Evolutionary conservation across 208 protist species (phyloP), one percentile per base, ranked within the genome.

Genomic region (Hexamita inflata): DNA sequence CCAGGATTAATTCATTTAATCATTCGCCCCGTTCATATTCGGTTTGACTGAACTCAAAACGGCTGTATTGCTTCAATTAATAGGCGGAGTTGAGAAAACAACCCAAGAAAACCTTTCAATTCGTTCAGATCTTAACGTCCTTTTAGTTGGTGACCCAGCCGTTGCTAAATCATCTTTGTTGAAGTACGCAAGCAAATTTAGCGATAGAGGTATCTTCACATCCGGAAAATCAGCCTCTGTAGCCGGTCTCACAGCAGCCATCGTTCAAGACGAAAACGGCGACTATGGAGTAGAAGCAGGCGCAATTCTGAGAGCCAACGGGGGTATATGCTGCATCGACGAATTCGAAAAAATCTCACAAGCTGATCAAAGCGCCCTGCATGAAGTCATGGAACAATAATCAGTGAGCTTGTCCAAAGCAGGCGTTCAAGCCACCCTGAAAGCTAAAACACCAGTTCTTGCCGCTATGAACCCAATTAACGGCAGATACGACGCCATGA

Each of bases 341-440:
- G 97, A 99, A 87, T 99, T 99, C 82, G 96, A 99, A 82, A 99
- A 98, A 86, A 99, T 99, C 94, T 93, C 98, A 59, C 76, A 90
- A 58, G 87, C 80, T 1, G 95, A 99, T 82, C 94, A 98, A 84
- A 92, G 97, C 0, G 94, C 95, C n/a, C 97, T 99, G 66, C 96
- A 98, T 83, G 95, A 98, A 83, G 95, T 94, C 15, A 99, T 99
- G 95, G 96, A 99, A 84, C 96, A 99, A 88, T 96, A 99, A 81
- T 98, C 94, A 30, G 99, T 99, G 64, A 97, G 94, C 0, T 97
- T 99, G 78, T 88, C 94, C 62, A 98, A 98, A 82, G 88, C 87
- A 26, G 88, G 87, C 32, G 86, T 92, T 58, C 91, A 95, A 74
- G 94, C 95, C 0, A 98, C 95, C 0, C 86, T 99, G n/a, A 98